Conservation (phyloP, 805 yeast genomes). For the Spathaspora arborariae region DNA sequence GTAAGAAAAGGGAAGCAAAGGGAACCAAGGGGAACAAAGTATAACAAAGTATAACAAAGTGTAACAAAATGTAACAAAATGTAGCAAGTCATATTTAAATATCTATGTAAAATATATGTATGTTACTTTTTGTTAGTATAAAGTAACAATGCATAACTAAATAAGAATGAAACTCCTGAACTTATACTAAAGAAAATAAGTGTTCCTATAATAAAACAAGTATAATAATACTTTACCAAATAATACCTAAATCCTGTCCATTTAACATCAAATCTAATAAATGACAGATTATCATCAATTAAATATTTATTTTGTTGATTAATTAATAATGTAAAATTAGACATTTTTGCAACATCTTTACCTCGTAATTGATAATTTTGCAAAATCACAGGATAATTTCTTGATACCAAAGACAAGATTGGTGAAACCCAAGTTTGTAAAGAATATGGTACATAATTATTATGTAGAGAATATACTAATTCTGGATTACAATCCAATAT, state of each 20-base stretch:
- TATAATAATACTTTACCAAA: slow-evolving; percentile 29
- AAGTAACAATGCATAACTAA: slow-evolving; percentile 9
- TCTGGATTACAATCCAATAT: slow-evolving; percentile 30
- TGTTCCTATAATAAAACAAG: slow-evolving; percentile 34
- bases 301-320: slow-evolving; percentile 7
- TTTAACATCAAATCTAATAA: slow-evolving; percentile 24
- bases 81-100: neutral
- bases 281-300: slow-evolving; percentile 14
- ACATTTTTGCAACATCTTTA: neutral
- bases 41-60: too few relatives aligned
- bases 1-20: neutral
- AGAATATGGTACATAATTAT: slow-evolving; percentile 32
- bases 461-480: slow-evolving; percentile 24
- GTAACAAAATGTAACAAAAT: too few relatives aligned
- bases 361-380: neutral
- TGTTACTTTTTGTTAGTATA: neutral
- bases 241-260: slow-evolving; percentile 43
- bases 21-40: too few relatives aligned
- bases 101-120: neutral
- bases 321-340: neutral
- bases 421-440: slow-evolving; percentile 38
- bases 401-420: slow-evolving; percentile 8
- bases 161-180: slow-evolving; percentile 24
- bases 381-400: neutral
- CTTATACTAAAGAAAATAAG: slow-evolving; percentile 34